Evolutionary conservation across 768 basidiomycete species (phyloP), one percentile per base, ranked within the genome.

Genomic region (Russula ochroleuca): DNA sequence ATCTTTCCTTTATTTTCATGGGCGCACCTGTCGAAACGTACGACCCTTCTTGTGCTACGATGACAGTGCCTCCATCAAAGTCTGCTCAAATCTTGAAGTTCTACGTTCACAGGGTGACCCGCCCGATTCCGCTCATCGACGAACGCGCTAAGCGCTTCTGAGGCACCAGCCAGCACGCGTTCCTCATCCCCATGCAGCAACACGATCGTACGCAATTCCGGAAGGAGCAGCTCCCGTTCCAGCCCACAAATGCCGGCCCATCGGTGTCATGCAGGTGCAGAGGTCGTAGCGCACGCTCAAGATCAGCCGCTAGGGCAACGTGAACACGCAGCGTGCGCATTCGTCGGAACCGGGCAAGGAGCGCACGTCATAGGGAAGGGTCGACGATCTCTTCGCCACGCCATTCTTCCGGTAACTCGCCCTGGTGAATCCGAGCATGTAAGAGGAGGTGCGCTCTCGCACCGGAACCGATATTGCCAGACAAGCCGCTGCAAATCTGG

Each of bases 131-230:
- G 54, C 13, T 35, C 53, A n/a, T 50, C 33, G 23, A 61, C 15
- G 31, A n/a, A n/a, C n/a, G n/a, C n/a, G n/a, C n/a, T n/a, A n/a
- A n/a, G n/a, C n/a, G n/a, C n/a, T n/a, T n/a, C 38, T 19, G 53
- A 59, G 11, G 63, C 59, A 23, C 28, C n/a, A 1, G 17, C 15
- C 5, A 49, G 40, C 17, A 35, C n/a, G 15, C 15, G 38, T 21
- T 50, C 14, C 14, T 61, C 49, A 11, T 55, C 35, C 7, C 58
- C 47, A 50, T 64, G 63, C 21, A 64, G 10, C 40, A 64, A 50
- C 33, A 60, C 48, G 40, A 64, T 3, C 40, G 51, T 55, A 8
- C 41, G 47, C 31, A 64, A 19, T 19, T 55, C 59, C 0, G 59
- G 63, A 17, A 64, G 23, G 23, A 52, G 49, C 43, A 35, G 1